These are phyloP conservation scores for Fusarium caatingaense DNA, from an alignment of 2,329 filamentous ascomycete species.

Conservation along the genomic window DNA sequence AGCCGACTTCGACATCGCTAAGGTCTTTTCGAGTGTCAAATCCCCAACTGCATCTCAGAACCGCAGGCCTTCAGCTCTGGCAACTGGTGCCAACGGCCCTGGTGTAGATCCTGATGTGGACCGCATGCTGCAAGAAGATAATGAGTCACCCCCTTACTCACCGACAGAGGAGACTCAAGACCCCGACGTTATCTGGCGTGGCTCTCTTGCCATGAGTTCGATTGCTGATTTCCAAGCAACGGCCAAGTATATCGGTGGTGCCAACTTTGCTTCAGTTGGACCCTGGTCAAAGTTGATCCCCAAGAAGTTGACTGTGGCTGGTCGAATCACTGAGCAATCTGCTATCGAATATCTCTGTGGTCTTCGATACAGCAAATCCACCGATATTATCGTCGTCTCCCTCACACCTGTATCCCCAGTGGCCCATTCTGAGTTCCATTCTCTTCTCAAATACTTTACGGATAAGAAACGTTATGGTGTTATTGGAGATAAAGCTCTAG, in stretches of 20 bases:
- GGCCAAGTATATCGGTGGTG: constrained; percentile 87
- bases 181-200: constrained; percentile 81
- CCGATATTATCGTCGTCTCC: constrained; percentile 85
- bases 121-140: constrained; percentile 83
- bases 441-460: constrained; percentile 88
- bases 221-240: constrained; percentile 79
- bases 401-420: constrained; percentile 73
- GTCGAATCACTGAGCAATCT: constrained; percentile 82
- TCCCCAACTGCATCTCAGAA: constrained; percentile 70
- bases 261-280: constrained; percentile 74
- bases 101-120: constrained; percentile 91
- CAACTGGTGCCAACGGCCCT: constrained; percentile 62
- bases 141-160: constrained; percentile 84
- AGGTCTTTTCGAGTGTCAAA: constrained; percentile 84
- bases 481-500: constrained; percentile 77
- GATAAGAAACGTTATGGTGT: constrained; percentile 88
- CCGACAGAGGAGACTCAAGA: constrained; percentile 77
- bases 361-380: constrained; percentile 82
- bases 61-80: constrained; percentile 62
- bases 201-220: constrained; percentile 79
- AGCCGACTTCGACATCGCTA: constrained; percentile 82
- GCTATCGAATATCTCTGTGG: constrained; percentile 93
- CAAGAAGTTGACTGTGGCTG: constrained; percentile 74
- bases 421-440: constrained; percentile 73
- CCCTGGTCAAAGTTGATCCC: constrained; percentile 82